These are phyloP conservation scores for Trebouxiophyceae sp. DNA, from an alignment of 163 green algal species.

Conservation along the genomic window DNA sequence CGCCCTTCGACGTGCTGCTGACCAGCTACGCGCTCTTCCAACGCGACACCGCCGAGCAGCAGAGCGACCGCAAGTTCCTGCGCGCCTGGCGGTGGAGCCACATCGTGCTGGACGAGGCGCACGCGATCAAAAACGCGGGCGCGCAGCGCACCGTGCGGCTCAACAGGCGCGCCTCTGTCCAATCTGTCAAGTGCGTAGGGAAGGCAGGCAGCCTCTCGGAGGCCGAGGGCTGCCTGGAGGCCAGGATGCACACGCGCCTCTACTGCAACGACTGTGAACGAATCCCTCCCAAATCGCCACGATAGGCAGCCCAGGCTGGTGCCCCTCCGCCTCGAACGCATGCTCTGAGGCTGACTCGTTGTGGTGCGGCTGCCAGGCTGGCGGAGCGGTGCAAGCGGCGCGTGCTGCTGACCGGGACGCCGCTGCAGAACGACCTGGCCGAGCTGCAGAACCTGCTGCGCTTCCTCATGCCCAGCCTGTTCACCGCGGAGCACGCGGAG, in stretches of 20 bases:
- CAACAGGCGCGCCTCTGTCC: constrained; percentile 1
- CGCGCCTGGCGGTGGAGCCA: constrained; percentile 68
- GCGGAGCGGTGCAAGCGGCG: constrained; percentile 38
- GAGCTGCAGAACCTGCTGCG: constrained; percentile 87
- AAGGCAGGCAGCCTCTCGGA: too few relatives aligned
- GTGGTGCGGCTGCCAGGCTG: constrained; percentile 17
- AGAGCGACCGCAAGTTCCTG: constrained; percentile 63
- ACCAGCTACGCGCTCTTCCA: constrained; percentile 91
- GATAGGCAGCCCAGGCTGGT: too few relatives aligned
- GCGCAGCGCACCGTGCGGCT: constrained; percentile 14
- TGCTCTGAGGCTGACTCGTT: too few relatives aligned
- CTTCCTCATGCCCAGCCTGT: constrained; percentile 78
- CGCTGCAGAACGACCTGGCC: constrained; percentile 72
- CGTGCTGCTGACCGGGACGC: constrained; percentile 60
- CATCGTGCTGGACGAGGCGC: constrained; percentile 88
- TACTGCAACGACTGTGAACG: too few relatives aligned
- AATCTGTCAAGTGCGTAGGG: too few relatives aligned
- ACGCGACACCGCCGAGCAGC: constrained; percentile 48
- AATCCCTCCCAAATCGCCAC: too few relatives aligned
- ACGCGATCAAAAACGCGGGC: constrained; percentile 85
- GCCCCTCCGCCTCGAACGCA: too few relatives aligned
- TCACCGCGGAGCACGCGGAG: constrained; percentile 20
- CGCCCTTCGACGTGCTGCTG: constrained; percentile 84
- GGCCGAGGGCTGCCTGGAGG: too few relatives aligned
- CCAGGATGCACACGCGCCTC: too few relatives aligned